Conservation (phyloP, 2,329 filamentous ascomycete genomes). For the Colletotrichum euphorbiae region DNA sequence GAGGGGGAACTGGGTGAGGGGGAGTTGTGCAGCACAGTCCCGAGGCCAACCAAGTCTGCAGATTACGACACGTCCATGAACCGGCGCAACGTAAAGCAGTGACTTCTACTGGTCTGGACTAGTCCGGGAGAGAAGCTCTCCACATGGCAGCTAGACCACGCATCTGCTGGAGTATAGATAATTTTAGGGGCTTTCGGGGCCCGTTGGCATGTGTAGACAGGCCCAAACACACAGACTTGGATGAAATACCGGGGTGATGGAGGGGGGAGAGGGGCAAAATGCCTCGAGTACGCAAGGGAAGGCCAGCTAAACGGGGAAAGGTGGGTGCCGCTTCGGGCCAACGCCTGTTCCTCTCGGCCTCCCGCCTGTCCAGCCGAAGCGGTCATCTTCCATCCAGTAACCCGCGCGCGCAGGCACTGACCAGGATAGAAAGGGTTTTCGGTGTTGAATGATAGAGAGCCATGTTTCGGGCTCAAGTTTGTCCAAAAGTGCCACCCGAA, state of each 20-base stretch:
- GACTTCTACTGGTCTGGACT: conserved; percentile 14
- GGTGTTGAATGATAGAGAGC: conserved; percentile 2
- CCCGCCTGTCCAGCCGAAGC: conserved; percentile 15
- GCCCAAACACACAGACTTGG: conserved; percentile 12
- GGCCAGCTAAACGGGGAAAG: conserved; percentile 4
- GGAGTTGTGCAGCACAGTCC: conserved; percentile 3
- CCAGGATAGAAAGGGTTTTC: neutral
- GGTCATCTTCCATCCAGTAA: conserved; percentile 9
- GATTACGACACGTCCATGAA: conserved; percentile 20
- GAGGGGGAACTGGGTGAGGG: conserved; percentile 11
- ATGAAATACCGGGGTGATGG: neutral
- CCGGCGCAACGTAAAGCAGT: conserved; percentile 24
- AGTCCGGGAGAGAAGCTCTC: conserved; percentile 15
- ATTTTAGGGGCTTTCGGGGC: neutral
- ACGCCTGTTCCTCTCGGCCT: conserved; percentile 26
- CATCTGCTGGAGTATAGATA: conserved; percentile 9
- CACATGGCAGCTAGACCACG: conserved; percentile 16
- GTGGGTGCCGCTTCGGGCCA: conserved; percentile 29
- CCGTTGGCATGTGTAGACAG: conserved; percentile 10
- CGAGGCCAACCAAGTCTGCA: conserved; percentile 18
- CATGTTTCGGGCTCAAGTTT: conserved; percentile 22
- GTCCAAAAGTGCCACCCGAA: conserved; percentile 13
- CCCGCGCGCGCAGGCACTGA: neutral
- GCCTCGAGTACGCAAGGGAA: conserved; percentile 28
- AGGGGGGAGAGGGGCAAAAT: conserved; percentile 11